Percentiles rank a stretch among this genome's conserved stretches.
These are phyloP conservation scores for Penicillium sp. DNA, from an alignment of 2,329 filamentous ascomycete species.

Conservation along the genomic window DNA sequence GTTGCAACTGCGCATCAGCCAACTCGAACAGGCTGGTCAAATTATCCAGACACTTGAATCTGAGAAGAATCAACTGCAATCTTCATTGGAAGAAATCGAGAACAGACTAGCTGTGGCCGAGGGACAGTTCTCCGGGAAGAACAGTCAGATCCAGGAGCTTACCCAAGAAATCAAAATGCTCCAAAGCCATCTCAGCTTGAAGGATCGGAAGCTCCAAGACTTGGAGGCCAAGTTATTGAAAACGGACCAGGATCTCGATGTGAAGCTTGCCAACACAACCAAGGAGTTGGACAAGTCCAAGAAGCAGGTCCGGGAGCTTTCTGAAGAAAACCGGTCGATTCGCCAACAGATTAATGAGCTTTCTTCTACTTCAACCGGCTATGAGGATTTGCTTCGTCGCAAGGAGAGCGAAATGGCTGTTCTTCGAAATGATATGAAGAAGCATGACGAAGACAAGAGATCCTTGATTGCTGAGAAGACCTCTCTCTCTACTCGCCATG, in stretches of 20 bases:
- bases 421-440: constrained; percentile 77
- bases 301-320: constrained; percentile 68
- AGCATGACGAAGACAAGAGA: constrained; percentile 73
- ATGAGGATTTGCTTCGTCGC: constrained; percentile 85
- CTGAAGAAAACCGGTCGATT: constrained; percentile 74
- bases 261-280: constrained; percentile 71
- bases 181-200: constrained; percentile 80
- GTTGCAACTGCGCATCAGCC: constrained; percentile 68
- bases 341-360: constrained; percentile 81
- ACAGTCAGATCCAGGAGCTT: constrained; percentile 69
- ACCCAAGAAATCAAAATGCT: constrained; percentile 85
- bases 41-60: constrained; percentile 81
- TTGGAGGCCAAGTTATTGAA: constrained; percentile 78
- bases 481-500: constrained; percentile 67
- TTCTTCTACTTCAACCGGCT: constrained; percentile 86
- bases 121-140: constrained; percentile 65
- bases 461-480: constrained; percentile 74
- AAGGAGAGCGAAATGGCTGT: constrained; percentile 92
- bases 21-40: constrained; percentile 85
- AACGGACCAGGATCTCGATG: constrained; percentile 80
- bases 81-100: constrained; percentile 66
- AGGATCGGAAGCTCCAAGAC: constrained; percentile 84
- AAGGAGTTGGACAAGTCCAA: constrained; percentile 75
- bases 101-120: constrained; percentile 66
- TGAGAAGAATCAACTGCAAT: constrained; percentile 72